phyloP scores from a whole-genome alignment of 495 filamentous ascomycete genomes.

The Rhypophila decipiens region DNA sequence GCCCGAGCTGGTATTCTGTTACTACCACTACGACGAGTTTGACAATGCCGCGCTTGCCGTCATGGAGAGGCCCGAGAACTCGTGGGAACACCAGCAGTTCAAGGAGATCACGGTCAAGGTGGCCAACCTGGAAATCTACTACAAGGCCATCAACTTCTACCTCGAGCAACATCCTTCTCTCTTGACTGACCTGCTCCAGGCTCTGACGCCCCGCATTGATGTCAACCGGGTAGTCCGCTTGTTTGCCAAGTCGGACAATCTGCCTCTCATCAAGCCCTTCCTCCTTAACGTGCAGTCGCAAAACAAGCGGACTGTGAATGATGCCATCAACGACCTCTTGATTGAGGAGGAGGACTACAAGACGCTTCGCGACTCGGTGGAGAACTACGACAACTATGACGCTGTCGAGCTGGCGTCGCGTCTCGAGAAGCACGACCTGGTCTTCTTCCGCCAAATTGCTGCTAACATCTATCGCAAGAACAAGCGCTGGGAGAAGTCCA shows the following conservation, averaged over 20 bases:
- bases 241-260: conserved; percentile 97
- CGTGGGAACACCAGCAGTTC: conserved; percentile 99
- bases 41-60: conserved; percentile 98
- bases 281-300: conserved; percentile 91
- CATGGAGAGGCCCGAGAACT: conserved; percentile 97
- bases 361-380: conserved; percentile 92
- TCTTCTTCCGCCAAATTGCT: conserved; percentile 99
- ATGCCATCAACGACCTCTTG: conserved; percentile 94
- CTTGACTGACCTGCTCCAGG: conserved; percentile 90
- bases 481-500: conserved; percentile 99
- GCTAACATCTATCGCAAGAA: conserved; percentile 99
- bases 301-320: conserved; percentile 97
- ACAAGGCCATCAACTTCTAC: conserved; percentile 96
- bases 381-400: conserved; percentile 99
- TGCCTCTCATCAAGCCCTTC: conserved; percentile 98
- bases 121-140: conserved; percentile 98
- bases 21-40: conserved; percentile 98
- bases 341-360: conserved; percentile 99
- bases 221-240: conserved; percentile 97
- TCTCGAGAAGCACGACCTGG: conserved; percentile 90
- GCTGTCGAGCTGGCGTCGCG: conserved; percentile 90
- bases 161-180: conserved; percentile 93
- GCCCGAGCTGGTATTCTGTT: conserved; percentile 98
- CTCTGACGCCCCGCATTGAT: conserved; percentile 85
- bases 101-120: conserved; percentile 99